Conservation (phyloP, 2,329 filamentous ascomycete species). For the Hypoxylon sp. region DNA sequence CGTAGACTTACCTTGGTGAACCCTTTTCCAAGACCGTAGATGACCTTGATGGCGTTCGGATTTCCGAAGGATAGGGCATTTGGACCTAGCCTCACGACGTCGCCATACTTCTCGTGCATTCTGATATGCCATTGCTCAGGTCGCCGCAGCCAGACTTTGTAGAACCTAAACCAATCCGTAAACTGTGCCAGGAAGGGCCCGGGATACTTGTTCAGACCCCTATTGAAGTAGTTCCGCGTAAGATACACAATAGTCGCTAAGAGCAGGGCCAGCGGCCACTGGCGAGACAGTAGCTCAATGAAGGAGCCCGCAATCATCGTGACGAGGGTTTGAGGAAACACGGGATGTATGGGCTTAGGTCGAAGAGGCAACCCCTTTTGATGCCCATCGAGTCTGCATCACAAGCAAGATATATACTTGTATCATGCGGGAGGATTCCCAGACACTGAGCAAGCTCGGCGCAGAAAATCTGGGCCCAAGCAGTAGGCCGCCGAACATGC, state of each 20-base stretch:
- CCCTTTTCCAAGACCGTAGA: constrained; percentile 18
- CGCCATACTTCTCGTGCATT: constrained; percentile 7
- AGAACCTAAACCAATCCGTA: constrained; percentile 20
- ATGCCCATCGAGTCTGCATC: not conserved
- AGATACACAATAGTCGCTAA: constrained; percentile 4
- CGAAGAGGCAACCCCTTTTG: not conserved
- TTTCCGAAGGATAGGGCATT: constrained; percentile 20
- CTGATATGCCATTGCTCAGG: constrained; percentile 23
- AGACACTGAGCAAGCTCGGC: not conserved
- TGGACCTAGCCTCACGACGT: constrained; percentile 20
- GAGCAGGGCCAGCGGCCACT: constrained; percentile 14
- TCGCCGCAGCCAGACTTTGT: constrained; percentile 15
- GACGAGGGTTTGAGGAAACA: not conserved
- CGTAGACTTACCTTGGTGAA: constrained; percentile 16
- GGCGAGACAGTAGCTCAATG: constrained; percentile 6
- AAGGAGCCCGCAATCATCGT: constrained; percentile 15
- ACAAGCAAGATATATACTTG: not conserved
- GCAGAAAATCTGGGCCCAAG: not conserved
- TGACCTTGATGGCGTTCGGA: constrained; percentile 22
- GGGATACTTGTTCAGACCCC: constrained; percentile 20
- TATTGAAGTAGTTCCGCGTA: constrained; percentile 18
- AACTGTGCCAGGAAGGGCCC: constrained; percentile 12
- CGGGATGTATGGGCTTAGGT: too few species aligned
- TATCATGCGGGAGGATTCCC: not conserved
- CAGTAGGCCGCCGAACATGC: not conserved